Base-by-base conservation (phyloP, 257 asterid genomes). In the Solanum gandarillasii region DNA sequence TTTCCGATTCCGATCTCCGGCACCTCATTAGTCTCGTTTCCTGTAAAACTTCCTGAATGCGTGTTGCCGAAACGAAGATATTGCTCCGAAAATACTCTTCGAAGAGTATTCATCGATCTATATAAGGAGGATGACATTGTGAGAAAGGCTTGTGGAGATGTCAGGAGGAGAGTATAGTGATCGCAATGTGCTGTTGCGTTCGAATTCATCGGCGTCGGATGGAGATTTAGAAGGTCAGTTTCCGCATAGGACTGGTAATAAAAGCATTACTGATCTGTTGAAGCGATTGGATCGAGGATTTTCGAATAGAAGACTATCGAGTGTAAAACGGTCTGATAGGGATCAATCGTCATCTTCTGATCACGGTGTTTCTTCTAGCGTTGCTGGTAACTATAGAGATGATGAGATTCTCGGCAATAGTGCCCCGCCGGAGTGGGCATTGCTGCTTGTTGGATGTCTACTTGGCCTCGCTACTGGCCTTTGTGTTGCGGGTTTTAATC, bases 341-440 rank as follows among this genome's bases (percentile, higher is more conserved):
- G 88, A 72, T 34, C 43, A 34, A 35, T 0, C 46, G 27, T 73
- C 81, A 73, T 73, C 27, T 73, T 34, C 46, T 9, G 46, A 73
- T 34, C 81, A 73, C 29, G 29, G 81, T 20, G 81, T 20, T 34
- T 73, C 81, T 34, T 18, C 81, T 34, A 34, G 46, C 6, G 6
- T 14, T 31, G 3, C 39, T 4, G 27, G 8, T 34, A 0, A 91
- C 9, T 86, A 0, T 10, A 25, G 84, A 29, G 36, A 43, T 25
- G 85, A 94, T 67, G 98, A 96, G 88, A 87, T 90, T 58, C 95
- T 94, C 25, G 98, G 93, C 20, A 96, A 97, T 78, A 93, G 98
- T 41, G 98, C 99, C 23, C 99, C 99, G 75, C 99, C 99, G 31
- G 99, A 97, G 92, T 97, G 99, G 99, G 99, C 99, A 12, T 88